A percentile compares a stretch with the other conserved stretches of the same genome.
phyloP scores from a whole-genome alignment of 1,284 basidiomycete species.

The Leccinum proximum region DNA sequence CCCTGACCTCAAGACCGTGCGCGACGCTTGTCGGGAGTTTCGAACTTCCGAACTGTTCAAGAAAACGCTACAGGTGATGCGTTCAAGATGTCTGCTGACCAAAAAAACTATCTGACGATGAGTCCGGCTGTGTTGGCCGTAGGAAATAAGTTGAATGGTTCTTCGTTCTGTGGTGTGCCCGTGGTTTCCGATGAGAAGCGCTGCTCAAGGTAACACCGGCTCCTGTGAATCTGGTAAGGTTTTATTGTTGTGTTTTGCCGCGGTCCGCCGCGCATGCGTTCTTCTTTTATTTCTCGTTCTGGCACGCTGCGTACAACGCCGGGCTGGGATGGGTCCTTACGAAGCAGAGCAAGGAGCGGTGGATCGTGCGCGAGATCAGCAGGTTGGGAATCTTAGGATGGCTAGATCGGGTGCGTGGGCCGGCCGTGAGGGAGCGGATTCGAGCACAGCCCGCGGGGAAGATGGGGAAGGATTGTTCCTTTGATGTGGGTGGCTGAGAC shows the following conservation, averaged over 20 bases:
- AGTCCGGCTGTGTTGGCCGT: no score
- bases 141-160: slow-evolving; percentile 31
- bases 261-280: slow-evolving; percentile 55
- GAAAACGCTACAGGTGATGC: slow-evolving; percentile 37
- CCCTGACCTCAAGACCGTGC: slow-evolving; percentile 78
- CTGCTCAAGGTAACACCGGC: slow-evolving; percentile 65
- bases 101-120: no score
- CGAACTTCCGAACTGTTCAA: slow-evolving; percentile 76
- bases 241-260: slow-evolving; percentile 46
- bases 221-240: background rate
- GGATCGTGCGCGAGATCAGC: slow-evolving; percentile 86
- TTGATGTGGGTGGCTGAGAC: slow-evolving; percentile 58
- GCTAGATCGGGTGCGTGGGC: slow-evolving; percentile 74
- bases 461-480: slow-evolving; percentile 94
- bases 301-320: slow-evolving; percentile 90
- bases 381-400: slow-evolving; percentile 58
- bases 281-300: slow-evolving; percentile 93
- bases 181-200: slow-evolving; percentile 81
- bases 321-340: slow-evolving; percentile 94
- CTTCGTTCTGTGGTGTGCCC: slow-evolving; percentile 81
- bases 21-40: slow-evolving; percentile 71
- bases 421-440: slow-evolving; percentile 78
- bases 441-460: slow-evolving; percentile 85
- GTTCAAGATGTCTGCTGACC: background rate
- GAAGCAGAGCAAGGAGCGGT: slow-evolving; percentile 91